Percentiles rank a stretch among this genome's conserved stretches.
Conservation (phyloP, 1,284 basidiomycete genomes). For the Uromyces viciae-fabae region DNA sequence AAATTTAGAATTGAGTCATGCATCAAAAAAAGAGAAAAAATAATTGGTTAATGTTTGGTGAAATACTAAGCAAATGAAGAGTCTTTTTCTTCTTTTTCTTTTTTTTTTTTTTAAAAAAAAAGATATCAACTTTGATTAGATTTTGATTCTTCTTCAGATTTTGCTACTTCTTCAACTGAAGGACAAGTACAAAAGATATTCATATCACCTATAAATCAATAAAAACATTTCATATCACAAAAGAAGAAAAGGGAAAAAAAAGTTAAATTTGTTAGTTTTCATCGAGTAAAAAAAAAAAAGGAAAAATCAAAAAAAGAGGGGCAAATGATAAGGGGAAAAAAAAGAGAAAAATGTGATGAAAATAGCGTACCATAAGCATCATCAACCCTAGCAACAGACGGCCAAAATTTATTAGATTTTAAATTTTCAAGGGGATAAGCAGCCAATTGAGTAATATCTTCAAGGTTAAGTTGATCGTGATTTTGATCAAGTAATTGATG, state of each 20-base stretch:
- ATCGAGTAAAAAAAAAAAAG: background rate
- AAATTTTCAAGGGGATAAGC: slow-evolving; percentile 77
- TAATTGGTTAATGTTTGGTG: too few relatives aligned
- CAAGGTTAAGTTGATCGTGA: background rate
- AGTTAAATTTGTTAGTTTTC: too few relatives aligned
- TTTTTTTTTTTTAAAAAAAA: background rate
- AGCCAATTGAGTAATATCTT: slow-evolving; percentile 59
- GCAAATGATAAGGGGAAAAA: background rate
- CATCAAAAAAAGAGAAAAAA: too few relatives aligned
- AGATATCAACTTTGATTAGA: background rate
- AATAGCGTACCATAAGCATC: slow-evolving; percentile 62
- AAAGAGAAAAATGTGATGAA: background rate
- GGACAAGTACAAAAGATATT: slow-evolving; percentile 46
- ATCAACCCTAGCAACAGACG: slow-evolving; percentile 79
- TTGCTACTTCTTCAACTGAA: slow-evolving; percentile 32
- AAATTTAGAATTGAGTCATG: too few relatives aligned
- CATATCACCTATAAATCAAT: slow-evolving; percentile 38
- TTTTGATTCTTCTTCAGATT: background rate
- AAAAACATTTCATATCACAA: background rate
- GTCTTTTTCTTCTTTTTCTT: too few relatives aligned
- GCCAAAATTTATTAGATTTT: slow-evolving; percentile 86
- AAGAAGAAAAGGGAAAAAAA: background rate
- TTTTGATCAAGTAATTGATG: background rate
- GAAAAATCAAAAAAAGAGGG: background rate
- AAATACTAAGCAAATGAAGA: too few relatives aligned